Conservation (phyloP, 805 yeast species). For the Candida maris region DNA sequence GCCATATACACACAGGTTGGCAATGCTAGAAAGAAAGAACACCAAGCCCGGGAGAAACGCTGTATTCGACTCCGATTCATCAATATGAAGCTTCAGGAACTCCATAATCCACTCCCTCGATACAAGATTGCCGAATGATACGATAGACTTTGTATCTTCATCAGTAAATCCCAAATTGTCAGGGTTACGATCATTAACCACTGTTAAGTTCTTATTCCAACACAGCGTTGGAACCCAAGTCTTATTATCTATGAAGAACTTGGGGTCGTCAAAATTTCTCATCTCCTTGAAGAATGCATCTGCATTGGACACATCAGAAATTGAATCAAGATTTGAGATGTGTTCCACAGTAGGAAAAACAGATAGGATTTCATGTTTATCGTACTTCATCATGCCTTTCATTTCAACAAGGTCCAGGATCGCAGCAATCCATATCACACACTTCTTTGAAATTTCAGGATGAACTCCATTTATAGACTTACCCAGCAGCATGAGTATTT, state of each 20-base stretch:
- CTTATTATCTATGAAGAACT: conserved; percentile 55
- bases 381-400: conserved; percentile 32
- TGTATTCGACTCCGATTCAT: conserved; percentile 67
- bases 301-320: conserved; percentile 19
- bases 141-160: conserved; percentile 41
- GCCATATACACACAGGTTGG: conserved; percentile 46
- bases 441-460: conserved; percentile 60
- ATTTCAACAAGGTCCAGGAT: conserved; percentile 33
- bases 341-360: conserved; percentile 28
- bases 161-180: conserved; percentile 32
- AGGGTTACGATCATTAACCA: conserved; percentile 35
- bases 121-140: conserved; percentile 41
- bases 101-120: conserved; percentile 56
- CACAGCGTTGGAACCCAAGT: conserved; percentile 65
- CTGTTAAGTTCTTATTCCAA: conserved; percentile 61
- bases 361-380: conserved; percentile 38
- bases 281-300: conserved; percentile 49
- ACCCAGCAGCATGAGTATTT: conserved; percentile 42
- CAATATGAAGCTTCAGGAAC: conserved; percentile 49
- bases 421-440: conserved; percentile 58
- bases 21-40: conserved; percentile 47
- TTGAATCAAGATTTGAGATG: conserved; percentile 7
- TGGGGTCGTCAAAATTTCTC: conserved; percentile 42
- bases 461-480: conserved; percentile 55
- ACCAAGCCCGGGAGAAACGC: conserved; percentile 67